These are phyloP conservation scores for Hypsizygus marmoreus DNA, from an alignment of 768 basidiomycete species.

Conservation along the genomic window DNA sequence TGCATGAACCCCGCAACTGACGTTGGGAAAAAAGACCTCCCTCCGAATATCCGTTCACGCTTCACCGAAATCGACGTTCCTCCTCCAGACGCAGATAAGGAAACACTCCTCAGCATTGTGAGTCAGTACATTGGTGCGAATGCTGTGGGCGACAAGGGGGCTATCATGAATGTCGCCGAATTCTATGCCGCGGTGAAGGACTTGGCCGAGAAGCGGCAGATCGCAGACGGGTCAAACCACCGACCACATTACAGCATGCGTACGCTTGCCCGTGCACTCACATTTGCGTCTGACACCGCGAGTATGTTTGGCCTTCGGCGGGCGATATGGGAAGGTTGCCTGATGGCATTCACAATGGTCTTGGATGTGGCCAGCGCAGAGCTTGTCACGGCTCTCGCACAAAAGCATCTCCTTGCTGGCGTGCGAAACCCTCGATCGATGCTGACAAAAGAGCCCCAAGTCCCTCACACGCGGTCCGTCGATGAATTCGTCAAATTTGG, in stretches of 20 bases:
- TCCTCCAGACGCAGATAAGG: constrained; percentile 90
- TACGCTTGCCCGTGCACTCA: constrained; percentile 87
- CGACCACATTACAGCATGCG: constrained; percentile 97
- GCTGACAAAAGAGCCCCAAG: constrained; percentile 65
- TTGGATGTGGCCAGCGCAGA: constrained; percentile 74
- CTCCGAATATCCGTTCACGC: constrained; percentile 83
- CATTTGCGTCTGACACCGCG: constrained; percentile 84
- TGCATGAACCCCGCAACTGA: constrained; percentile 99
- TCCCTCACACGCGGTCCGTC: constrained; percentile 44
- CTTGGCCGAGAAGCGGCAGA: constrained; percentile 68
- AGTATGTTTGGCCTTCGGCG: constrained; percentile 77
- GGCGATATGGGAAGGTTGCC: constrained; percentile 92
- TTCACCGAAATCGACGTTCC: constrained; percentile 97
- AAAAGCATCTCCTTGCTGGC: constrained; percentile 75
- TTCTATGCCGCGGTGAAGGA: constrained; percentile 84
- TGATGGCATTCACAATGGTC: constrained; percentile 98
- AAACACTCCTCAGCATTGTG: constrained; percentile 86
- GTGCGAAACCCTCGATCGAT: constrained; percentile 81
- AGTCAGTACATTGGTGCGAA: constrained; percentile 84
- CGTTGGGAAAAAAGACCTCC: constrained; percentile 96
- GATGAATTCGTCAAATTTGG: constrained; percentile 81
- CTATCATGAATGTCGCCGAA: constrained; percentile 89
- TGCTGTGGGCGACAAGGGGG: constrained; percentile 82
- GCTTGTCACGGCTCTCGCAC: constrained; percentile 66
- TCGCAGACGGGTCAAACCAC: constrained; percentile 93